Conservation (phyloP, 345 rosid genomes). For the Dipteronia dyeriana region DNA sequence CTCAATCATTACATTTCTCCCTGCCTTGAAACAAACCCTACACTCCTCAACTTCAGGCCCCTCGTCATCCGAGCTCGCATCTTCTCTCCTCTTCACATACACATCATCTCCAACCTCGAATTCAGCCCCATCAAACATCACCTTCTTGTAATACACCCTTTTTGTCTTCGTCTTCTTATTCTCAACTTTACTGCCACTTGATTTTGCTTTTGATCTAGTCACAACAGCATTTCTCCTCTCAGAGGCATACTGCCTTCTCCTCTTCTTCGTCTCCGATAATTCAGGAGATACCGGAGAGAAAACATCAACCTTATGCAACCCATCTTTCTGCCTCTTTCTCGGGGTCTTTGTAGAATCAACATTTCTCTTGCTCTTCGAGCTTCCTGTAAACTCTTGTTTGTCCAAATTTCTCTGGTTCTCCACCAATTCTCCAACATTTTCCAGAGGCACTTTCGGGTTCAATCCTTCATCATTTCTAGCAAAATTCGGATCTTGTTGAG, state of each 20-base stretch:
- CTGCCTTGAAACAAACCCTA: constrained; percentile 66
- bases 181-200: constrained; percentile 12
- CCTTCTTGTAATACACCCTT: constrained; percentile 70
- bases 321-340: constrained; percentile 8
- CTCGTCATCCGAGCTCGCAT: constrained; percentile 61
- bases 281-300: constrained; percentile 59
- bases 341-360: constrained; percentile 9
- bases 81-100: constrained; percentile 86
- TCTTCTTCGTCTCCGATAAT: constrained; percentile 52
- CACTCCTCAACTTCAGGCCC: constrained; percentile 82
- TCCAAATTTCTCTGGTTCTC: constrained; percentile 4
- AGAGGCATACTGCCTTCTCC: constrained; percentile 15
- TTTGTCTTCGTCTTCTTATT: constrained; percentile 28
- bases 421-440: neutral
- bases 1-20: constrained; percentile 70
- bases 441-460: constrained; percentile 21
- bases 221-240: constrained; percentile 20
- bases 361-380: constrained; percentile 9
- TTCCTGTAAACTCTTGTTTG: neutral
- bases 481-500: constrained; percentile 10
- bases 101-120: constrained; percentile 81
- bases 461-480: constrained; percentile 7
- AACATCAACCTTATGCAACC: constrained; percentile 26
- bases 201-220: constrained; percentile 18
- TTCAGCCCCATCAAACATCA: constrained; percentile 66